Evolutionary conservation across 108 stramenopile genomes (phyloP).

Genomic region (Fistulifera solaris): DNA sequence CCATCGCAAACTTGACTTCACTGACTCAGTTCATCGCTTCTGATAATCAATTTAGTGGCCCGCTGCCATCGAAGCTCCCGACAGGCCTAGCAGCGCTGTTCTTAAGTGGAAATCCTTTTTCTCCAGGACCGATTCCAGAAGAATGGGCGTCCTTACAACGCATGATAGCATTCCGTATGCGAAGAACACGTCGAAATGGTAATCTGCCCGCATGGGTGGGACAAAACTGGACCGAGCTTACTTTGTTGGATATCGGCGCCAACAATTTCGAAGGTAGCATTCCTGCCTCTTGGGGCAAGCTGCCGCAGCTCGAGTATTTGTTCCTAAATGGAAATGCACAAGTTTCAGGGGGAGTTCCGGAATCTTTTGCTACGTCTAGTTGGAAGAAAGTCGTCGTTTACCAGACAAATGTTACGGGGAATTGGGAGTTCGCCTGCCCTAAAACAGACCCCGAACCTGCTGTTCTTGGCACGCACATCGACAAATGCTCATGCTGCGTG

Average conservation of each 20-base stretch:
- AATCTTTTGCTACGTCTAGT: not conserved
- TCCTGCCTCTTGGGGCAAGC: not conserved
- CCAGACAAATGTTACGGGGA: no score
- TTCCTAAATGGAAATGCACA: not conserved
- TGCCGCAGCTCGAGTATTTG: not conserved
- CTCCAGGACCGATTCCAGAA: not conserved
- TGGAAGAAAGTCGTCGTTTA: no score
- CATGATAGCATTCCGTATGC: not conserved
- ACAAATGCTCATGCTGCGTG: no score
- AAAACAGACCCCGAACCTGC: no score
- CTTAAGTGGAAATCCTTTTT: not conserved
- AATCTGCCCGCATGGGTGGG: not conserved
- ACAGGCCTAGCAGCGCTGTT: not conserved
- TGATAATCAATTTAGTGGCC: conserved; percentile 13
- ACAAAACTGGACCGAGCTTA: not conserved
- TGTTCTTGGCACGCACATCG: no score
- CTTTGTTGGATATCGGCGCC: not conserved
- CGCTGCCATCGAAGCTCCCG: conserved; percentile 8
- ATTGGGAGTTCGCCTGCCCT: no score
- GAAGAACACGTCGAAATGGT: not conserved
- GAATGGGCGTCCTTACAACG: not conserved
- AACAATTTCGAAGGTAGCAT: not conserved
- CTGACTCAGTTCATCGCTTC: conserved; percentile 5
- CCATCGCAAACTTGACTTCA: conserved; percentile 1
- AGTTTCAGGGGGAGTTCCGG: not conserved